Conservation (phyloP, 495 filamentous ascomycete genomes). For the Talaromyces wortmannii region DNA sequence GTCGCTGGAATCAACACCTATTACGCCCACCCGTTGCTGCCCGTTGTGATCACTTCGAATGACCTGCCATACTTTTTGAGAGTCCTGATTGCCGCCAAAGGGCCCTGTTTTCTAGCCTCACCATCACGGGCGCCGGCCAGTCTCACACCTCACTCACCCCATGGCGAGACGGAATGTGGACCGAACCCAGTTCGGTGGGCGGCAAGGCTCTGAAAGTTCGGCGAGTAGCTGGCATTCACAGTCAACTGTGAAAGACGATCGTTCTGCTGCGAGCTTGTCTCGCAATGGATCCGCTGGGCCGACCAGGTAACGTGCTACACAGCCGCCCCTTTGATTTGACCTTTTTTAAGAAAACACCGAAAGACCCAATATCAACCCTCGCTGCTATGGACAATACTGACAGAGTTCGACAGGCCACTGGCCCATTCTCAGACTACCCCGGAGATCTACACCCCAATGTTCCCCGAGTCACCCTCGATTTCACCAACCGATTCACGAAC, state of each 20-base stretch:
- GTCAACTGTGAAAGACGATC: conserved; percentile 34
- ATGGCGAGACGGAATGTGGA: conserved; percentile 11
- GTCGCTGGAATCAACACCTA: background rate
- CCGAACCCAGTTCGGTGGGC: conserved; percentile 22
- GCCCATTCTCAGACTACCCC: background rate
- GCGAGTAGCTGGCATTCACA: conserved; percentile 37
- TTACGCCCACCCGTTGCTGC: background rate
- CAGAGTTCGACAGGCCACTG: background rate
- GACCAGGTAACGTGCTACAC: too few relatives aligned
- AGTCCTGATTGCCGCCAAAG: background rate
- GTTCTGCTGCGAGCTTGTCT: conserved; percentile 7
- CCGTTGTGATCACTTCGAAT: background rate
- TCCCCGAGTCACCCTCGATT: conserved; percentile 37
- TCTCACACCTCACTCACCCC: background rate
- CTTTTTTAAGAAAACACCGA: too few relatives aligned
- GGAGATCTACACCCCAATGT: conserved; percentile 31
- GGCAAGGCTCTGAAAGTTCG: conserved; percentile 39
- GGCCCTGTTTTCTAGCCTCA: background rate
- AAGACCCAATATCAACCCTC: too few relatives aligned
- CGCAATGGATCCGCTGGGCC: too few relatives aligned
- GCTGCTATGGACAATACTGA: conserved; percentile 2
- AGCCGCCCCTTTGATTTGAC: too few relatives aligned
- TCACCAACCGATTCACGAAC: conserved; percentile 27
- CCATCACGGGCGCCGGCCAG: background rate
- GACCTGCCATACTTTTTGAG: background rate